These are phyloP conservation scores for Pseudocercospora musae DNA, from an alignment of 2,329 filamentous ascomycete genomes.

Conservation along the genomic window DNA sequence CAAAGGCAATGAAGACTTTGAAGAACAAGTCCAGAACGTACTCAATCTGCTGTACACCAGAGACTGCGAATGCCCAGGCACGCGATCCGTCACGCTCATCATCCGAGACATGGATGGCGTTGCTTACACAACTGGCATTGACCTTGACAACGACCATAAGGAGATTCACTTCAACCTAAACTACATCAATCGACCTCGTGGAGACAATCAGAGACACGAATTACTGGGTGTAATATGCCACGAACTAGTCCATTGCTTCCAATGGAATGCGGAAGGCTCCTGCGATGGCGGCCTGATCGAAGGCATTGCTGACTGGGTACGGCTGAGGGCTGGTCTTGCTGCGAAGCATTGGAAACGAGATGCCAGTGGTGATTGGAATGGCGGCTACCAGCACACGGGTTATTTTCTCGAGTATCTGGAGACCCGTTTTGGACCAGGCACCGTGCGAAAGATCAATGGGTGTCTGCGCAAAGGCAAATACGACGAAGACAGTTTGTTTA, in stretches of 20 bases:
- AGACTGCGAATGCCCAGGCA: constrained; percentile 48
- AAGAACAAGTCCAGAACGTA: constrained; percentile 63
- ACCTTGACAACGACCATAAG: constrained; percentile 82
- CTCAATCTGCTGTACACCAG: constrained; percentile 66
- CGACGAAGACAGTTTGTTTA: constrained; percentile 50
- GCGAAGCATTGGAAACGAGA: constrained; percentile 78
- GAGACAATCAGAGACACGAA: constrained; percentile 47
- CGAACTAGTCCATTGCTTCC: constrained; percentile 93
- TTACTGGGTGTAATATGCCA: constrained; percentile 82
- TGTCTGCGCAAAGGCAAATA: constrained; percentile 62
- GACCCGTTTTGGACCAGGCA: constrained; percentile 52
- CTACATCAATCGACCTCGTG: constrained; percentile 57
- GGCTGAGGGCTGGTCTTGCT: constrained; percentile 66
- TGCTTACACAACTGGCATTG: constrained; percentile 79
- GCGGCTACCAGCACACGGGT: constrained; percentile 84
- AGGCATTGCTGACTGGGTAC: constrained; percentile 90
- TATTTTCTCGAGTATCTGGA: constrained; percentile 91
- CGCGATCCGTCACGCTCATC: constrained; percentile 80
- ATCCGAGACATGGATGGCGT: constrained; percentile 73
- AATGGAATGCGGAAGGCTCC: constrained; percentile 63
- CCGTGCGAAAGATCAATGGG: constrained; percentile 61
- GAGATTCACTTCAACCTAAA: constrained; percentile 83
- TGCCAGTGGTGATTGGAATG: constrained; percentile 68
- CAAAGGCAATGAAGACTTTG: constrained; percentile 60
- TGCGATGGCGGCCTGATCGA: constrained; percentile 74